Conservation (phyloP, 1,284 basidiomycete species). For the Irpex sp. region DNA sequence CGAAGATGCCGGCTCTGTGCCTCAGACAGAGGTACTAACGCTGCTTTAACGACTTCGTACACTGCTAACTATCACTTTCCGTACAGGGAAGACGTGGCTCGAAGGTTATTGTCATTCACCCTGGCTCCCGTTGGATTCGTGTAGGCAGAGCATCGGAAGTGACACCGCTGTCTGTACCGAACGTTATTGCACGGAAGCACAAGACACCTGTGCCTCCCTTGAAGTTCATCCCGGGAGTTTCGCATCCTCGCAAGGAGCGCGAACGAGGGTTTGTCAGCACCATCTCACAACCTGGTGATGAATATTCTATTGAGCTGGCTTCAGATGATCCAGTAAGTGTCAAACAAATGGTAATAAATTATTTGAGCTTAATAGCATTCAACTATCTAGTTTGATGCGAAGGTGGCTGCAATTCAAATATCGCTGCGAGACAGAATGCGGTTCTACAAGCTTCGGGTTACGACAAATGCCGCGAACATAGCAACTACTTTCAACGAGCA, state of each 20-base stretch:
- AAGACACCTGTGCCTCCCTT: slow-evolving; percentile 38
- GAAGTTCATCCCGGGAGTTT: slow-evolving; percentile 43
- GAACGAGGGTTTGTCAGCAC: slow-evolving; percentile 18
- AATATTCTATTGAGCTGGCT: slow-evolving; percentile 36
- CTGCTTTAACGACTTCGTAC: slow-evolving; percentile 11
- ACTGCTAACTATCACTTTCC: slow-evolving; percentile 11
- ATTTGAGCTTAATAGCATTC: neutral
- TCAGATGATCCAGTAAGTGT: slow-evolving; percentile 58
- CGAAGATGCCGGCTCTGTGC: slow-evolving; percentile 28
- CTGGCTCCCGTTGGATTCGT: slow-evolving; percentile 82
- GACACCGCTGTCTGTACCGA: slow-evolving; percentile 67
- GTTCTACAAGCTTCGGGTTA: slow-evolving; percentile 81
- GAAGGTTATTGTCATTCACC: slow-evolving; percentile 87
- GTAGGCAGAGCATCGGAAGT: slow-evolving; percentile 91
- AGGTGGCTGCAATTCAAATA: slow-evolving; percentile 64
- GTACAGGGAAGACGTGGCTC: slow-evolving; percentile 56
- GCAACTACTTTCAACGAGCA: slow-evolving; percentile 73
- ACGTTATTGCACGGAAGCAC: slow-evolving; percentile 70
- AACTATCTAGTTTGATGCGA: slow-evolving; percentile 56
- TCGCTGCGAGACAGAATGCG: slow-evolving; percentile 82
- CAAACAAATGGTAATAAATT: neutral
- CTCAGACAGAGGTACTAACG: slow-evolving; percentile 39
- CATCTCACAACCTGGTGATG: slow-evolving; percentile 32
- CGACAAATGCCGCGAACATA: slow-evolving; percentile 67
- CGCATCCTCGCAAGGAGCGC: slow-evolving; percentile 41